Conservation (phyloP, 306 rosid species). For the Pachyrhizus erosus region DNA sequence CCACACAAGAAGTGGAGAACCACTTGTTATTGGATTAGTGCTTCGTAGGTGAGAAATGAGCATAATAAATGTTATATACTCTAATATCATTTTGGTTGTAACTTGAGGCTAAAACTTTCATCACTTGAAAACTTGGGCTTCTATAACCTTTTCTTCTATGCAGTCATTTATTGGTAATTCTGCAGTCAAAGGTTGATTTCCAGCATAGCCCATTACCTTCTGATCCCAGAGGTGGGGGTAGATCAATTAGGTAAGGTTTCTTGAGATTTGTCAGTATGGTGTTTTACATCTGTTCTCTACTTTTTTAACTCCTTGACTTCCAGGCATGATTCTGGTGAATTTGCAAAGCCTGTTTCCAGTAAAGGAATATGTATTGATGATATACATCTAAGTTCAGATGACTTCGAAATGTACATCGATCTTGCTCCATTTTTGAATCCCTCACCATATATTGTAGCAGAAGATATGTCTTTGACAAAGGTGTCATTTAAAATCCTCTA, state of each 20-base stretch:
- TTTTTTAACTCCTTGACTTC: constrained; percentile 44
- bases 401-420: constrained; percentile 96
- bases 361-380: constrained; percentile 83
- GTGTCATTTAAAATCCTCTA: constrained; percentile 48
- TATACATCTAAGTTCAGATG: constrained; percentile 83
- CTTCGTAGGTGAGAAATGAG: constrained; percentile 76
- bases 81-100: constrained; percentile 23
- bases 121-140: constrained; percentile 28
- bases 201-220: constrained; percentile 88
- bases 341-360: constrained; percentile 95
- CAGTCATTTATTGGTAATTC: constrained; percentile 92
- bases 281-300: constrained; percentile 43
- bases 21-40: constrained; percentile 87
- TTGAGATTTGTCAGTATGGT: constrained; percentile 9
- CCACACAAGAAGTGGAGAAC: constrained; percentile 87
- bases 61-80: constrained; percentile 23
- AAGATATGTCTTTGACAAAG: constrained; percentile 97
- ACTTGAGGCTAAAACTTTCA: constrained; percentile 27
- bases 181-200: constrained; percentile 90
- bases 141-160: constrained; percentile 45
- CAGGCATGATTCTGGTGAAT: constrained; percentile 83
- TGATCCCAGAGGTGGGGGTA: constrained; percentile 67
- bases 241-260: constrained; percentile 62
- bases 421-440: constrained; percentile 92
- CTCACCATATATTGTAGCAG: constrained; percentile 91